Base-by-base conservation (phyloP, 352 stramenopile genomes). In the Aphanomyces astaci region DNA sequence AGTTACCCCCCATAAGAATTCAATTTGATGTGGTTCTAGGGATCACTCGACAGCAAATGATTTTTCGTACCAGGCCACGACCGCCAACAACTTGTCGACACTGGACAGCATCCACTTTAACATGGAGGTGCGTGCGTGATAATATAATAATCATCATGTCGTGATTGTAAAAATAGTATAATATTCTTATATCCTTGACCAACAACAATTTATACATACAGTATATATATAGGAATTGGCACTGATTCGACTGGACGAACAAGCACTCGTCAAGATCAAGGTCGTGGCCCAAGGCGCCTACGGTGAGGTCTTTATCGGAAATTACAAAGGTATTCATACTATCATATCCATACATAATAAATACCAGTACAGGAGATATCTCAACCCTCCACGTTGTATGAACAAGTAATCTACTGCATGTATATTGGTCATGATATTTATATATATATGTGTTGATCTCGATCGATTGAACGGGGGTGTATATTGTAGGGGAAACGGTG, bases 221-320 rank as follows among this genome's bases (percentile, higher is more conserved):
- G 36, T 19, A 19, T n/a, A 7, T 63, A 11, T 17, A 2, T 65
- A 66, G 60, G 33, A 66, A 13, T 49, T 66, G 27, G 60, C 33
- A 13, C 43, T 66, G 25, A 11, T 66, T 19, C 60, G 60, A 27
- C 30, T 66, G 31, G 60, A 66, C 24, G 60, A 66, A 56, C 9
- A 53, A 22, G 60, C 60, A 17, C 36, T 66, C 2, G 28, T 57
- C 3, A 66, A 57, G 30, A 30, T 27, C 10, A 45, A 66, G 15
- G 55, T 39, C 11, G 36, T 66, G 2, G 60, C 60, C 32, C 36
- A 66, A 36, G 56, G 56, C 36, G 56, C 56, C 4, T 64, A 64
- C 28, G 56, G 51, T 19, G 19, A 59, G 33, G 51, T 59, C 51
- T 59, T 30, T 30, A 32, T 59, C 27, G 51, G 51, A 9, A 30